Evolutionary conservation across 1,284 basidiomycete species (phyloP).

Genomic region (Cryptococcus sp.): DNA sequence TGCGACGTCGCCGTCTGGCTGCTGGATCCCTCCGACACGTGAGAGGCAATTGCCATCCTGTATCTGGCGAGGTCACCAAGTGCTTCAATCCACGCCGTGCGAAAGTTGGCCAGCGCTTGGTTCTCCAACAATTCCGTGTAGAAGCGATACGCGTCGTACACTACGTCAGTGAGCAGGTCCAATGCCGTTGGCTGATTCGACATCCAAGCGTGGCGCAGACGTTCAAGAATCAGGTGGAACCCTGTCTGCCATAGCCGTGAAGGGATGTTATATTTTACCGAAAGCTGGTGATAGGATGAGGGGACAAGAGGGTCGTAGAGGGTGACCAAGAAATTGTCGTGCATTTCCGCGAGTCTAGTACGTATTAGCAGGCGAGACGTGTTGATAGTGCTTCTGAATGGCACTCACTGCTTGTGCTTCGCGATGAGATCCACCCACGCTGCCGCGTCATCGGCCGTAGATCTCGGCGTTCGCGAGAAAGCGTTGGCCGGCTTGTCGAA

Average conservation of each 20-base stretch:
- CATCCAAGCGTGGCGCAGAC: constrained; percentile 75
- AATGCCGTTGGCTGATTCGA: constrained; percentile 47
- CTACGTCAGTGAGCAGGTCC: constrained; percentile 83
- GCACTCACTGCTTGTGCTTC: constrained; percentile 50
- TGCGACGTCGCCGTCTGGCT: background rate
- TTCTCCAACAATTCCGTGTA: constrained; percentile 90
- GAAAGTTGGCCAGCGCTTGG: constrained; percentile 68
- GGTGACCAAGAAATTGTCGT: constrained; percentile 82
- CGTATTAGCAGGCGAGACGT: constrained; percentile 1
- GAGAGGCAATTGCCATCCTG: constrained; percentile 80
- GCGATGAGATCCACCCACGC: constrained; percentile 52
- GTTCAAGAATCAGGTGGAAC: constrained; percentile 87
- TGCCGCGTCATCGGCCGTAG: constrained; percentile 28
- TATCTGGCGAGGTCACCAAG: constrained; percentile 94
- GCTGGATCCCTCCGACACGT: constrained; percentile 47
- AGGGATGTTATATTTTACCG: constrained; percentile 92
- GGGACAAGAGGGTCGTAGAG: constrained; percentile 85
- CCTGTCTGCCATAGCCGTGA: constrained; percentile 88
- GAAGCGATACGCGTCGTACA: constrained; percentile 92
- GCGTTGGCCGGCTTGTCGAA: constrained; percentile 23
- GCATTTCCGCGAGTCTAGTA: constrained; percentile 77
- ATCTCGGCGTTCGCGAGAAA: constrained; percentile 16
- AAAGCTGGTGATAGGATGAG: constrained; percentile 80
- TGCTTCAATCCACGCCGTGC: constrained; percentile 88
- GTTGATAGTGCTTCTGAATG: background rate